Percentiles rank a stretch among this genome's conserved stretches.
These are phyloP conservation scores for Dinochytrium kinnereticum DNA, from an alignment of 371 early-diverging fungal species.

Conservation along the genomic window DNA sequence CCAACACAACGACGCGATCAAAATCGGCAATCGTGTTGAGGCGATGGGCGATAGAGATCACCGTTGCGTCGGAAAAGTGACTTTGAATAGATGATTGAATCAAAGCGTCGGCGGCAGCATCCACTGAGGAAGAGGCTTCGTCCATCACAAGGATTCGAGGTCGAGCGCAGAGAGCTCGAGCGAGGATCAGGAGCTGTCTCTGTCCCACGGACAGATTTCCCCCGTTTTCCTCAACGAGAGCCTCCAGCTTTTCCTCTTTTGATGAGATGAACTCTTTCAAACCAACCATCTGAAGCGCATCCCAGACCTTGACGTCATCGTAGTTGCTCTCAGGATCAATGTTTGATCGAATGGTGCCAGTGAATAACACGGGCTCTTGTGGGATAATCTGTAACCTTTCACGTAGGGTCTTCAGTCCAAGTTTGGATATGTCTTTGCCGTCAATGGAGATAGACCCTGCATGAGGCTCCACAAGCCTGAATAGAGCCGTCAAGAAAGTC, in stretches of 20 bases:
- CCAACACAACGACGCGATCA: conserved; percentile 45
- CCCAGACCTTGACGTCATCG: conserved; percentile 53
- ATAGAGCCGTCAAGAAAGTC: conserved; percentile 82
- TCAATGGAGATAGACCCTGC: conserved; percentile 72
- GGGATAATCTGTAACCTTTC: conserved; percentile 66
- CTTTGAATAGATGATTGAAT: conserved; percentile 52
- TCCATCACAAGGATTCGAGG: conserved; percentile 56
- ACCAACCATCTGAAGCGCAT: conserved; percentile 39
- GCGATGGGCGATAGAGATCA: conserved; percentile 72
- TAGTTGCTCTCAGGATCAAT: conserved; percentile 72
- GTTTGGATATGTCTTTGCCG: conserved; percentile 55
- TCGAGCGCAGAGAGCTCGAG: conserved; percentile 47
- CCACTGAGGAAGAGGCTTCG: conserved; percentile 85
- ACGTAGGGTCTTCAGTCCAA: conserved; percentile 52
- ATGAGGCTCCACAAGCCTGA: conserved; percentile 88
- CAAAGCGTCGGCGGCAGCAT: conserved; percentile 75
- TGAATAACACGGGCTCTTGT: conserved; percentile 74
- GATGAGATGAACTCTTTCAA: conserved; percentile 36
- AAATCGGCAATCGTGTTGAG: conserved; percentile 31
- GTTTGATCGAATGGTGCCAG: conserved; percentile 77
- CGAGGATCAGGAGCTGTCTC: conserved; percentile 61
- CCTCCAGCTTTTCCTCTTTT: conserved; percentile 25
- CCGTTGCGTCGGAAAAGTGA: conserved; percentile 58
- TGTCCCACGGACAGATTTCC: conserved; percentile 90
- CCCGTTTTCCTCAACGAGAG: conserved; percentile 63